Evolutionary conservation across 148 eudicot genomes (phyloP).

Genomic region (Spergularia bocconei): DNA sequence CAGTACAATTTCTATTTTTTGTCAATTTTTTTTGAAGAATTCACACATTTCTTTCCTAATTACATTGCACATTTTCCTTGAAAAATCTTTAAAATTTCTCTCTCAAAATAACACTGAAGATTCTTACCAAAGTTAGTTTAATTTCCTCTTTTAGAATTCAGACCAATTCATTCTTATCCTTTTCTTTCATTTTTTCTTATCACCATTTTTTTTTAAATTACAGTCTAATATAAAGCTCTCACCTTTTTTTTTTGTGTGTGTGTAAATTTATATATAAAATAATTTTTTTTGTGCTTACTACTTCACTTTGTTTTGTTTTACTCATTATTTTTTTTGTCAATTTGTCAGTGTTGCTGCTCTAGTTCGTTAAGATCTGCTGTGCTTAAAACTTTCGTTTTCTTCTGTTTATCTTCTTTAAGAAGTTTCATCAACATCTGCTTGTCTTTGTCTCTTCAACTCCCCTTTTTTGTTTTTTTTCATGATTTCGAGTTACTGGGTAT

Average conservation of each 20-base stretch:
- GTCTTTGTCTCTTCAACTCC: not conserved
- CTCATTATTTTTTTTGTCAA: not conserved
- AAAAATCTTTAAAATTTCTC: not conserved
- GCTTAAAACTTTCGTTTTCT: slow-evolving; percentile 25
- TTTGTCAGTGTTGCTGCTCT: slow-evolving; percentile 4
- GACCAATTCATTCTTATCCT: not conserved
- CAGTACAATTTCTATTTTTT: not conserved
- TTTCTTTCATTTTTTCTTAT: not conserved
- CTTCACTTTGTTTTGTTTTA: not conserved
- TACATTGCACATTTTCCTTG: not conserved
- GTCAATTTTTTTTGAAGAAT: not conserved
- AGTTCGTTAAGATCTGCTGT: slow-evolving; percentile 34
- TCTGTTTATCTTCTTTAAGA: slow-evolving; percentile 12
- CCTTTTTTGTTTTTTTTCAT: not conserved
- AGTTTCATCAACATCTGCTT: slow-evolving; percentile 16
- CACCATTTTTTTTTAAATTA: not conserved
- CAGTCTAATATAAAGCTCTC: not conserved
- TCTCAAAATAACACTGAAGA: not conserved
- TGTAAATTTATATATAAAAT: slow-evolving; percentile 1
- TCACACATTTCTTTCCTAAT: not conserved
- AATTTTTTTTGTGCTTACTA: not conserved
- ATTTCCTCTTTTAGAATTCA: not conserved
- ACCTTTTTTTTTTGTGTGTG: slow-evolving; percentile 1
- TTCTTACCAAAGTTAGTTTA: not conserved
- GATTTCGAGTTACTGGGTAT: slow-evolving; percentile 19